Conservation (phyloP, 2,329 filamentous ascomycete species). For the Xylaria sp. region DNA sequence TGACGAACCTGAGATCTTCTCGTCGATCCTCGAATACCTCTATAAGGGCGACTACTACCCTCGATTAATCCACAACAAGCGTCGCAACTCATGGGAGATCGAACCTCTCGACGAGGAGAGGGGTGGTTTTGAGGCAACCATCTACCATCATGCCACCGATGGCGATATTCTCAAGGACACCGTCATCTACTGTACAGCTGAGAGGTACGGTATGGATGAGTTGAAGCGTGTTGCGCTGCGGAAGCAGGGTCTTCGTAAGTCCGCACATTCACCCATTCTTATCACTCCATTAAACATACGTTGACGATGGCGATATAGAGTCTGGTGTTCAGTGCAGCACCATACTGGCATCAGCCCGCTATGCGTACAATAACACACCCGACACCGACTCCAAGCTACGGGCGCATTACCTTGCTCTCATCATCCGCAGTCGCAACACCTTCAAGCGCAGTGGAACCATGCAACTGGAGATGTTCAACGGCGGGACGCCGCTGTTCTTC, state of each 20-base stretch:
- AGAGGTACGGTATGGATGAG: constrained; percentile 84
- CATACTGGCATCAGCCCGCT: constrained; percentile 87
- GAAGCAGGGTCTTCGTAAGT: constrained; percentile 86
- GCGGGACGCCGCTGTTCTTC: constrained; percentile 86
- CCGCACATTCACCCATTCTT: background rate
- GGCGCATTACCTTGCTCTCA: constrained; percentile 91
- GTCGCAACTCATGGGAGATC: constrained; percentile 82
- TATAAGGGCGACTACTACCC: constrained; percentile 96
- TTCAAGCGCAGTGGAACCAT: constrained; percentile 96
- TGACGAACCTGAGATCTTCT: constrained; percentile 91
- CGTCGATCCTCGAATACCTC: constrained; percentile 87
- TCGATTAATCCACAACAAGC: constrained; percentile 83
- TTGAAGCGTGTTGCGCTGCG: constrained; percentile 85
- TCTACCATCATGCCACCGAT: constrained; percentile 73
- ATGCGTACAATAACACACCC: constrained; percentile 88
- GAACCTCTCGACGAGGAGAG: constrained; percentile 67
- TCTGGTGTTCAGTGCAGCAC: constrained; percentile 85
- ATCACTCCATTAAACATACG: constrained; percentile 9
- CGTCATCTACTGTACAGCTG: constrained; percentile 88
- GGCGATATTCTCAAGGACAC: constrained; percentile 86
- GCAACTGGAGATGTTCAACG: constrained; percentile 93
- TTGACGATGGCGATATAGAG: constrained; percentile 55
- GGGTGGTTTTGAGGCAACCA: constrained; percentile 68
- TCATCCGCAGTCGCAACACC: constrained; percentile 86
- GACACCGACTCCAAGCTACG: constrained; percentile 91